Evolutionary conservation across 1,284 basidiomycete species (phyloP), one percentile per base, ranked within the genome.

Genomic region (Pseudozyma flocculosa): DNA sequence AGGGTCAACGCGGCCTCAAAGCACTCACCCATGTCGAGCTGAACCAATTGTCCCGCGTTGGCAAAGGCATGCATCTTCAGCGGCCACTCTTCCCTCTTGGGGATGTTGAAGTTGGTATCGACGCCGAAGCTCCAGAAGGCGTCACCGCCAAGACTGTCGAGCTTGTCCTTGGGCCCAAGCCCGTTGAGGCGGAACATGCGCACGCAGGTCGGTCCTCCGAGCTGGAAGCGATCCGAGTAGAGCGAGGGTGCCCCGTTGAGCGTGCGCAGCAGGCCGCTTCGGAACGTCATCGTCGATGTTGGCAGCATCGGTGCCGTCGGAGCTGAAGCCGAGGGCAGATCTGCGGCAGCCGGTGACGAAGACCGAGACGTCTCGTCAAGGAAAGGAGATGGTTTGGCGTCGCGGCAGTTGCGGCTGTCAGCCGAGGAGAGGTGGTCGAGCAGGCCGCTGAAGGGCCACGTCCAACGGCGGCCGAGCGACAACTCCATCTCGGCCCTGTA

Each of bases 131-230:
- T 87, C 85, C 91, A 97, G 70, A 86, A 88, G 21, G 92, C 68
- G 68, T 94, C 90, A 3, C 93, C 95, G 3, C 95, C 95, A 2
- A 94, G 77, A 0, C 89, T 90, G 76, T 97, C 84, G 43, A 73
- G 73, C 23, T 86, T 85, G 70, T 94, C 90, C 29, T 85, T 84
- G 2, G 89, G 87, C 0, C 95, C 95, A 78, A 98, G 82, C 1
- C 87, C 84, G 70, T 92, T 93, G 24, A 85, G 82, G 53, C 85
- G 85, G 82, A 96, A 97, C 57, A 88, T 87, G 23, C 95, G 83
- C 2, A 98, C 83, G 43, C 86, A 89, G n/a, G 88, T 86, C 0
- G 95, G 92, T 0, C 94, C 95, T 24, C 94, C 95, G 0, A 97
- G 83, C 68, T 94, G 92, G 77, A 93, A 94, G 4, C 91, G 85